A percentile compares a stretch with the other conserved stretches of the same genome.
These are phyloP conservation scores for Themeda triandra DNA, from an alignment of 176 grass and related monocot genomes.

Conservation along the genomic window DNA sequence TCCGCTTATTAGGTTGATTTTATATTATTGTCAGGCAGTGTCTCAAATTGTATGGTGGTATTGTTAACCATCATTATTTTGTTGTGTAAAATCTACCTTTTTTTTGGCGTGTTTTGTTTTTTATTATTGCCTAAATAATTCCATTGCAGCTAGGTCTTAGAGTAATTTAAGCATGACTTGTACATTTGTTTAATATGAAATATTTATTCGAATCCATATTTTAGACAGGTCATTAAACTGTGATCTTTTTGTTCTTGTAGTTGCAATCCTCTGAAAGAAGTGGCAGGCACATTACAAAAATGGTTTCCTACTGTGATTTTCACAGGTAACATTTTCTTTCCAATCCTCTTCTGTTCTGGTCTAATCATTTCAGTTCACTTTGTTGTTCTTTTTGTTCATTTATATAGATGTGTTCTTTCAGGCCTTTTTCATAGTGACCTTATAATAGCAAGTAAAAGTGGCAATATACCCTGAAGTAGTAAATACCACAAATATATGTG, in stretches of 20 bases:
- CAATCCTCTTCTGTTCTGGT: not conserved
- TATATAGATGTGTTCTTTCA: not conserved
- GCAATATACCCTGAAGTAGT: not conserved
- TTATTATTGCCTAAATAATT: conserved; percentile 3
- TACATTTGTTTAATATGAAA: not conserved
- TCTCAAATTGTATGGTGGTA: not conserved
- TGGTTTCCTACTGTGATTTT: conserved; percentile 84
- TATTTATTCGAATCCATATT: not conserved
- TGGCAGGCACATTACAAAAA: conserved; percentile 57
- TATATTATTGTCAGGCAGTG: not conserved
- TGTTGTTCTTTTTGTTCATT: not conserved
- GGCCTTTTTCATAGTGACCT: not conserved
- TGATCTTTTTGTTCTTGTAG: conserved; percentile 42
- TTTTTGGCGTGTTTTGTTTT: not conserved
- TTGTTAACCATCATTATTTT: not conserved
- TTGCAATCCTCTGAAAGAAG: conserved; percentile 68
- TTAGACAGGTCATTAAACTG: conserved; percentile 11
- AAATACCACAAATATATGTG: not conserved
- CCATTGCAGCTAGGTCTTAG: not conserved
- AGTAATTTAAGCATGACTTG: not conserved
- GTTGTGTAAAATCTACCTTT: not conserved
- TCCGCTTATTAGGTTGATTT: not conserved
- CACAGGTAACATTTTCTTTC: conserved; percentile 63
- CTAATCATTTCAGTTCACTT: not conserved
- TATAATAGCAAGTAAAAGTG: not conserved